Conservation (phyloP, 2,329 filamentous ascomycete genomes). For the Polytolypa hystricis region DNA sequence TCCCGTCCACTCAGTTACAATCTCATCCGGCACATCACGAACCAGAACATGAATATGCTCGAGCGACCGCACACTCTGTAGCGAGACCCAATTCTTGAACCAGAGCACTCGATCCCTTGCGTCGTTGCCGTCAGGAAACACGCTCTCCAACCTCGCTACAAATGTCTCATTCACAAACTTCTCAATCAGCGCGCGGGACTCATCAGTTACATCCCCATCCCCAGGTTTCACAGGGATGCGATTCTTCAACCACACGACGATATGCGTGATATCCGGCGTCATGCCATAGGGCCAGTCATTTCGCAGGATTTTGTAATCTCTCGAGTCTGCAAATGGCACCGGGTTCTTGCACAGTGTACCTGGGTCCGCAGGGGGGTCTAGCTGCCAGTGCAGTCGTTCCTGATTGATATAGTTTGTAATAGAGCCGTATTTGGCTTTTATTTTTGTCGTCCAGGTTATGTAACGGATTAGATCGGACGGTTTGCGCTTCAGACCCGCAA, state of each 20-base stretch:
- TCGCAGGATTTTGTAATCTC: constrained; percentile 45
- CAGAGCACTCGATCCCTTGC: constrained; percentile 43
- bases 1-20: constrained; percentile 36
- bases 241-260: constrained; percentile 48
- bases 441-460: constrained; percentile 46
- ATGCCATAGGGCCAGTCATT: constrained; percentile 58
- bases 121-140: constrained; percentile 19
- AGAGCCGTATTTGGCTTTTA: constrained; percentile 44
- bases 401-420: constrained; percentile 47
- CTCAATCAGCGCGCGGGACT: constrained; percentile 38
- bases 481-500: constrained; percentile 46
- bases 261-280: constrained; percentile 42
- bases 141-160: constrained; percentile 31
- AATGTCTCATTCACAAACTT: constrained; percentile 42
- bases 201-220: constrained; percentile 41
- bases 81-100: constrained; percentile 54
- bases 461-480: constrained; percentile 50
- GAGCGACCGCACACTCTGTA: constrained; percentile 50
- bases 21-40: constrained; percentile 34
- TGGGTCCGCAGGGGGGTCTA: constrained; percentile 16
- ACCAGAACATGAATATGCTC: constrained; percentile 49
- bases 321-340: constrained; percentile 42
- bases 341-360: constrained; percentile 24
- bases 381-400: constrained; percentile 43
- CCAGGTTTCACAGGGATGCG: constrained; percentile 36